phyloP scores from a whole-genome alignment of 78 protist genomes.

The Polysphondylium violaceum region DNA sequence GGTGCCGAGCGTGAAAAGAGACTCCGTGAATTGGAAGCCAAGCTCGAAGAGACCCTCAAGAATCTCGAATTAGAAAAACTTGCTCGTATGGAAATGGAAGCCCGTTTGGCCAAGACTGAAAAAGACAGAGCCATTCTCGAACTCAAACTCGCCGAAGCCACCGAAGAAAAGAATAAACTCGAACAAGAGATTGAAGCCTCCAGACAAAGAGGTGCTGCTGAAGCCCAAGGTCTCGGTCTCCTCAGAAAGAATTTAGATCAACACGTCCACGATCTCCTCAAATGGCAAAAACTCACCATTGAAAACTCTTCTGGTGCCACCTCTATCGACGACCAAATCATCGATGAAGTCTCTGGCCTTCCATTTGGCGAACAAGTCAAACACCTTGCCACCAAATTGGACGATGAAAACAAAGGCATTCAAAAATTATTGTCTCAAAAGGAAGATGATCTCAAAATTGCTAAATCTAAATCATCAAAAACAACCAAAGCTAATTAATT shows the following conservation, averaged over 20 bases:
- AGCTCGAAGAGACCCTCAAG: constrained; percentile 62
- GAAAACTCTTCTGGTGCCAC: constrained; percentile 15
- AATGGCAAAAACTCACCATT: constrained; percentile 64
- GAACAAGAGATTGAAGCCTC: constrained; percentile 40
- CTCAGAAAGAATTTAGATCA: constrained; percentile 58
- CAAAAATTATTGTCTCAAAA: constrained; percentile 23
- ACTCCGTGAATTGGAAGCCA: constrained; percentile 67
- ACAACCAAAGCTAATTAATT: constrained; percentile 4
- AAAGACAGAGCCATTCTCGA: constrained; percentile 69
- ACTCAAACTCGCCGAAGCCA: constrained; percentile 35
- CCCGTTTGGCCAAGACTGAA: constrained; percentile 44
- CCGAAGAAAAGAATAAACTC: constrained; percentile 33
- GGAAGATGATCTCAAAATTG: constrained; percentile 32
- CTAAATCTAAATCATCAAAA: constrained; percentile 7
- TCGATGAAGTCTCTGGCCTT: constrained; percentile 66
- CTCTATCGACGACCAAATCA: constrained; percentile 59
- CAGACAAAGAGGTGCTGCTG: constrained; percentile 56
- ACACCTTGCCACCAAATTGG: constrained; percentile 62
- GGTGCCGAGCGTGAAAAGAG: constrained; percentile 64
- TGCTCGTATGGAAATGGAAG: constrained; percentile 56
- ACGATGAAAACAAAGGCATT: constrained; percentile 53
- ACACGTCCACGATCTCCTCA: constrained; percentile 59
- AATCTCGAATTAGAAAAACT: constrained; percentile 48
- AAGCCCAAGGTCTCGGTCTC: constrained; percentile 74
- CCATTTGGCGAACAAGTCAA: constrained; percentile 76